Percentiles rank a stretch among this genome's conserved stretches.
These are phyloP conservation scores for Flaveria sonorensis DNA, from an alignment of 129 eudicot species.

Conservation along the genomic window DNA sequence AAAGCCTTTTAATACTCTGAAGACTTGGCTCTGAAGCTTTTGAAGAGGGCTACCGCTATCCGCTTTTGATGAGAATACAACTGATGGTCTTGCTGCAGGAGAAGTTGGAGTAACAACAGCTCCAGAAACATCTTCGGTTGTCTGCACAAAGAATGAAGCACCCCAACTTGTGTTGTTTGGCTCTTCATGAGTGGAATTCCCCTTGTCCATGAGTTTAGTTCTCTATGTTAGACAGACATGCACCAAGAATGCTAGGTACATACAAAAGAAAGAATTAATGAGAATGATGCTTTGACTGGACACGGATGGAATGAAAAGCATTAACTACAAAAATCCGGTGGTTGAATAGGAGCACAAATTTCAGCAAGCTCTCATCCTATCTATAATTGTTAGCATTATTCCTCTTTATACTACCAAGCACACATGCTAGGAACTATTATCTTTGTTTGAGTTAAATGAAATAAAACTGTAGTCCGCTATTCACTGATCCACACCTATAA, in stretches of 20 bases:
- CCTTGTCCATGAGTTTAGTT: slow-evolving; percentile 52
- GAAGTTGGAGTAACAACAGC: slow-evolving; percentile 70
- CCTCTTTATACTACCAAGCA: slow-evolving; percentile 13
- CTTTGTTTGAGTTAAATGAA: slow-evolving; percentile 1
- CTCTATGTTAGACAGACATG: slow-evolving; percentile 28
- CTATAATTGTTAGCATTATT: background rate
- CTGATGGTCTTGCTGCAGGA: slow-evolving; percentile 84
- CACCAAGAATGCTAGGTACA: slow-evolving; percentile 11
- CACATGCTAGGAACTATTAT: background rate
- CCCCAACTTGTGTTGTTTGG: slow-evolving; percentile 75
- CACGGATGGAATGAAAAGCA: background rate
- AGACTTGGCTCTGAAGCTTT: slow-evolving; percentile 73
- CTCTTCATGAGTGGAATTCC: slow-evolving; percentile 44
- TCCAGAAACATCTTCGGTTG: slow-evolving; percentile 73
- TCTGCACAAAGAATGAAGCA: slow-evolving; percentile 69
- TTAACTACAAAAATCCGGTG: background rate
- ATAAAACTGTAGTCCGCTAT: background rate
- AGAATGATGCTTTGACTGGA: background rate
- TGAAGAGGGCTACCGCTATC: slow-evolving; percentile 73
- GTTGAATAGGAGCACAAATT: background rate
- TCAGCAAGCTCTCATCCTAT: background rate
- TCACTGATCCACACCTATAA: background rate
- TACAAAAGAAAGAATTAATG: background rate
- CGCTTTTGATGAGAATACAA: slow-evolving; percentile 75
- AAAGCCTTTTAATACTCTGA: slow-evolving; percentile 77